phyloP scores from a whole-genome alignment of 257 asterid genomes.

The Oldenlandia corymbosa region DNA sequence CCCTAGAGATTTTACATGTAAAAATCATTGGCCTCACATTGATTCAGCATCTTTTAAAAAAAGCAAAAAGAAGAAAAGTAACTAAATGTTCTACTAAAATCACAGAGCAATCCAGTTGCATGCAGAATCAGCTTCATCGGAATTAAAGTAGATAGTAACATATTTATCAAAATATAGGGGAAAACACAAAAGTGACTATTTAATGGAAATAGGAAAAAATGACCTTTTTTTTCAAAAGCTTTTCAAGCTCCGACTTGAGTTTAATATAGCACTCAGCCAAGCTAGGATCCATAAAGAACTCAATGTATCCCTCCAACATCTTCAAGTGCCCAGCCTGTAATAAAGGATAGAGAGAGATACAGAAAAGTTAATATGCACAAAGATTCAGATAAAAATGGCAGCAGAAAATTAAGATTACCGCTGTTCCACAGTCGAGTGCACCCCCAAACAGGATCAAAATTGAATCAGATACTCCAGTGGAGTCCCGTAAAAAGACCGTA shows the following conservation, averaged over 20 bases:
- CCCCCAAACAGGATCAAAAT: slow-evolving; percentile 95
- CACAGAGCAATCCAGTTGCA: neutral
- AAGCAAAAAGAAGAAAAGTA: slow-evolving; percentile 2
- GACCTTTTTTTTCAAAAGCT: slow-evolving; percentile 74
- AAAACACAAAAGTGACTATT: neutral
- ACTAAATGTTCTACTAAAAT: neutral
- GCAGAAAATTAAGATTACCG: slow-evolving; percentile 41
- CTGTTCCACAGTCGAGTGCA: slow-evolving; percentile 46
- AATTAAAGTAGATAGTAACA: neutral
- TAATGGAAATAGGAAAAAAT: neutral
- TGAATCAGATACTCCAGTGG: slow-evolving; percentile 98
- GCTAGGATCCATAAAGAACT: slow-evolving; percentile 83
- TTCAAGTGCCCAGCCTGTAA: slow-evolving; percentile 76
- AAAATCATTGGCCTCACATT: neutral
- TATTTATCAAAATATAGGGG: neutral
- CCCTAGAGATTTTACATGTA: neutral
- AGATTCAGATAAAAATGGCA: neutral
- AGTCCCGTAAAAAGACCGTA: slow-evolving; percentile 89
- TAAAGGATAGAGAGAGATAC: neutral
- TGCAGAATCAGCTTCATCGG: neutral
- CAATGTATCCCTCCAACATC: slow-evolving; percentile 86
- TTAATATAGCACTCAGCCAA: slow-evolving; percentile 82
- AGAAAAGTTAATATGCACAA: neutral
- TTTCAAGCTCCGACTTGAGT: slow-evolving; percentile 69
- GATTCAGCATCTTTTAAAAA: neutral